phyloP scores from a whole-genome alignment of 805 yeast species.

The Suhomyces vadensis region DNA sequence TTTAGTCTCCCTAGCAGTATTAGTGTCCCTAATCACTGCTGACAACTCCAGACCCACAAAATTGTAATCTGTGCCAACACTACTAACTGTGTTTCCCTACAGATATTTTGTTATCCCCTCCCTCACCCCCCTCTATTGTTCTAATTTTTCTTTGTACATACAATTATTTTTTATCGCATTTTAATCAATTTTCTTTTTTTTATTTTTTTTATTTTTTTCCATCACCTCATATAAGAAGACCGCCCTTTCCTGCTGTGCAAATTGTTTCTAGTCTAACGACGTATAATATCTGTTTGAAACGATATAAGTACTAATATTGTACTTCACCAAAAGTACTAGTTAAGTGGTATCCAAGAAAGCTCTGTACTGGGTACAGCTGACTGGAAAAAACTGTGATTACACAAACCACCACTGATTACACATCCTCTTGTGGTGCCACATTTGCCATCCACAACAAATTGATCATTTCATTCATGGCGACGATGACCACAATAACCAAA shows the following conservation, averaged over 20 bases:
- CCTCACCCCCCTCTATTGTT: conserved; percentile 1
- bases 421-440: no score
- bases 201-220: not conserved
- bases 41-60: conserved; percentile 2
- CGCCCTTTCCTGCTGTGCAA: not conserved
- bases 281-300: not conserved
- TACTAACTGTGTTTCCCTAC: not conserved
- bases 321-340: no score
- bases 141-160: not conserved
- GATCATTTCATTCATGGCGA: no score
- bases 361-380: no score
- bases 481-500: not conserved
- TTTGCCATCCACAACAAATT: no score
- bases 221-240: conserved; percentile 1
- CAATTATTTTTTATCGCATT: not conserved
- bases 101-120: not conserved
- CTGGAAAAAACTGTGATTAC: no score
- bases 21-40: not conserved
- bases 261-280: not conserved
- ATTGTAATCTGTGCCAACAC: not conserved
- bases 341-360: no score
- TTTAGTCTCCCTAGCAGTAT: not conserved
- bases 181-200: not conserved
- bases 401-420: no score
- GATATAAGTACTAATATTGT: not conserved